Evolutionary conservation across 2,329 filamentous ascomycete genomes (phyloP), one percentile per base, ranked within the genome.

Genomic region (Fusarium circinatum): DNA sequence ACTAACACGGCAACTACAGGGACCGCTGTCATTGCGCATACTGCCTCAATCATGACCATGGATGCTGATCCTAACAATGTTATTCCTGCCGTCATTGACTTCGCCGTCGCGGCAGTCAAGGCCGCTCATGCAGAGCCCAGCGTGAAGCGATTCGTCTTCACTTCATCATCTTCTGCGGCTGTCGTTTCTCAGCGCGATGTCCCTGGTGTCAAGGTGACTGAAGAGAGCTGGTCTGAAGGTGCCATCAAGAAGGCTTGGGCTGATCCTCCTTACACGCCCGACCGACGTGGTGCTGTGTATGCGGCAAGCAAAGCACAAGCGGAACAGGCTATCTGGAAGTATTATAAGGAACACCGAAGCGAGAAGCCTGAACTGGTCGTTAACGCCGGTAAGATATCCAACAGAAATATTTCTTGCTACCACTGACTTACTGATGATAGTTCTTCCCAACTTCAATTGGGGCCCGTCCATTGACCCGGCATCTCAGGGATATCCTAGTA

Each of bases 251-350:
- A 56, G 9, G 84, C 84, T 2, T 84, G 82, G 80, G 79, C 79
- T 20, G 79, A 80, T 6, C 81, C 79, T 7, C 82, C 80, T 2
- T 84, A 83, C 38, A 74, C 71, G 0, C 59, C 76, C 0, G 78
- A 80, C 4, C 75, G 79, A n/a, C 61, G 68, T 1, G 71, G 59
- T 5, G 15, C 63, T 13, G 80, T 82, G 2, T 86, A 86, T 56
- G 71, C 70, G 0, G 83, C 84, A 0, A 84, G 82, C 63, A 86
- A 86, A 64, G 72, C 75, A 0, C 75, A 80, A 59, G 77, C 76
- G 0, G 84, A 86, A 56, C 76, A 80, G 61, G 80, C 77, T 4
- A 41, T 81, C 8, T 85, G 84, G 84, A 80, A 82, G 28, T 85
- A 80, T 15, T 51, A 75, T 8, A 30, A 72, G 14, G 70, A 78